These are phyloP conservation scores for Microsporum ferrugineum DNA, from an alignment of 2,329 filamentous ascomycete genomes.

Conservation along the genomic window DNA sequence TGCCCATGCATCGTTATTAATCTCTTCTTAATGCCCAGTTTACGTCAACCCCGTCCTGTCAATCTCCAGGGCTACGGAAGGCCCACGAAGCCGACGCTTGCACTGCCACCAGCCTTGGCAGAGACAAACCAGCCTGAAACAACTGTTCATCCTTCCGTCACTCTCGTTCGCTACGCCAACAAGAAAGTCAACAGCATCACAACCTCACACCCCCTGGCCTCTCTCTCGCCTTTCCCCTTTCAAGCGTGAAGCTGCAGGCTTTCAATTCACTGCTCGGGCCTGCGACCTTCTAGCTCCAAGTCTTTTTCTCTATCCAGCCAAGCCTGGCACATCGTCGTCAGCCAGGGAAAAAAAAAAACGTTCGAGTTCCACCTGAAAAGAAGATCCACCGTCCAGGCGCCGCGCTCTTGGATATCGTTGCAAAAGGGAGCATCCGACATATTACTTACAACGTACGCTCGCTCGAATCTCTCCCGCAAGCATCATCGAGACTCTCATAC, in stretches of 20 bases:
- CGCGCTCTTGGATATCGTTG: background rate
- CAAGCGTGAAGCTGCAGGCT: background rate
- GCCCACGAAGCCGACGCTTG: background rate
- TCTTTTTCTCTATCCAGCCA: background rate
- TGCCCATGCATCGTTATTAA: too few relatives aligned
- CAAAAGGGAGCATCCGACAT: background rate
- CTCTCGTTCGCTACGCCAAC: background rate
- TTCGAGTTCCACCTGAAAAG: background rate
- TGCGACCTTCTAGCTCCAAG: background rate
- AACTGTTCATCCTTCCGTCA: background rate
- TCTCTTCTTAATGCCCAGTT: too few relatives aligned
- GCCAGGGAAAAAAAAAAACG: background rate
- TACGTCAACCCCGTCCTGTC: background rate
- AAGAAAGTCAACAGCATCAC: background rate
- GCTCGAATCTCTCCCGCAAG: background rate
- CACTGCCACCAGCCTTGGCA: conserved; percentile 1
- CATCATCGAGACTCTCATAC: background rate
- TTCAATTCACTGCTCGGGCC: background rate
- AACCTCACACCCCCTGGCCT: background rate
- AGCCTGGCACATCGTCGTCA: background rate
- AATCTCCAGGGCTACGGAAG: background rate
- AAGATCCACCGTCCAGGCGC: background rate
- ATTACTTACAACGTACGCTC: background rate
- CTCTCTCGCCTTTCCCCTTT: background rate
- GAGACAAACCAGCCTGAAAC: background rate